These are phyloP conservation scores for Alternaria sp. DNA, from an alignment of 2,329 filamentous ascomycete genomes.

Conservation along the genomic window DNA sequence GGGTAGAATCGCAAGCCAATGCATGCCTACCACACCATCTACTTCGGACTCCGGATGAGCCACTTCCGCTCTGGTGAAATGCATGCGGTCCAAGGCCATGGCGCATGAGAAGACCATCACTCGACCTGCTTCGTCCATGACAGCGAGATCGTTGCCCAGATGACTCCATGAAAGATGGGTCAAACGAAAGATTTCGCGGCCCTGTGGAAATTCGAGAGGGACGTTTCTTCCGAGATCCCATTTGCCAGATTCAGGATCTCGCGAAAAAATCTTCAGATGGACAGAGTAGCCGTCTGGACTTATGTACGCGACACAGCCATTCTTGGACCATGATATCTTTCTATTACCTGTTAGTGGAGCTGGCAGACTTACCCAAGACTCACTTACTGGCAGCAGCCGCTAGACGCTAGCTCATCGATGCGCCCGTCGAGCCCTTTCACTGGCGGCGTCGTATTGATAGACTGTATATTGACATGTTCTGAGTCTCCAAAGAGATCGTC, in stretches of 20 bases:
- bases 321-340: conserved; percentile 84
- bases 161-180: conserved; percentile 86
- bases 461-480: conserved; percentile 65
- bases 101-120: conserved; percentile 76
- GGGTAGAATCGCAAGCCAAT: conserved; percentile 71
- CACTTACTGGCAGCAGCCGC: conserved; percentile 82
- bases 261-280: conserved; percentile 74
- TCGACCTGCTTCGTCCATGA: conserved; percentile 80
- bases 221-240: conserved; percentile 82
- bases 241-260: conserved; percentile 70
- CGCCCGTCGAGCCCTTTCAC: conserved; percentile 74
- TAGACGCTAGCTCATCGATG: conserved; percentile 76
- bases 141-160: conserved; percentile 77
- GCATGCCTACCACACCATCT: conserved; percentile 78
- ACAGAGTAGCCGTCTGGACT: conserved; percentile 73
- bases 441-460: conserved; percentile 61
- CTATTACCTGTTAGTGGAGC: conserved; percentile 54
- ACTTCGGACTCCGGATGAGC: conserved; percentile 76
- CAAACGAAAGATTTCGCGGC: conserved; percentile 69
- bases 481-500: conserved; percentile 57
- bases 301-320: conserved; percentile 84
- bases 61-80: conserved; percentile 66
- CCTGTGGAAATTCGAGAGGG: conserved; percentile 66
- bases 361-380: neutral
- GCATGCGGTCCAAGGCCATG: conserved; percentile 75